phyloP scores from a whole-genome alignment of 2,329 filamentous ascomycete genomes.

The Lachnellula willkommii region DNA sequence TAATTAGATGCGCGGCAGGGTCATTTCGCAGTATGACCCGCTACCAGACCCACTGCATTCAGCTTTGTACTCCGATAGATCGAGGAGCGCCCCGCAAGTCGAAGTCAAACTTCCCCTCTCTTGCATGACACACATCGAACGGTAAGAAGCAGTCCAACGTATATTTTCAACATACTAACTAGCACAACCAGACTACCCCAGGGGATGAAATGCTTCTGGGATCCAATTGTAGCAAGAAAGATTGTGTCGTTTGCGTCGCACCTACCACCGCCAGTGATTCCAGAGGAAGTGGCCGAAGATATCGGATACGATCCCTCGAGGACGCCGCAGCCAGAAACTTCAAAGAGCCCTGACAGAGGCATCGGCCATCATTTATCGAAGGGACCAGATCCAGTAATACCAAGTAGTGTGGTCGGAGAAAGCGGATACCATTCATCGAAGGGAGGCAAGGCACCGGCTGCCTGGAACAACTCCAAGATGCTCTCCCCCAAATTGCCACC shows the following conservation, averaged over 20 bases:
- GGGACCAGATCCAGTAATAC: too few relatives aligned
- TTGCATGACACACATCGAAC: background rate
- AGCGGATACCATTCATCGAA: too few relatives aligned
- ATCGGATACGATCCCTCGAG: too few relatives aligned
- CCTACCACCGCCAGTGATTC: background rate
- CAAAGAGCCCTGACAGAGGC: too few relatives aligned
- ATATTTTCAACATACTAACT: background rate
- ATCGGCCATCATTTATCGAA: too few relatives aligned
- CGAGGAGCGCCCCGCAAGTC: background rate
- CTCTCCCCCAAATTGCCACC: background rate
- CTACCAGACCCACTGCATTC: slow-evolving; percentile 5
- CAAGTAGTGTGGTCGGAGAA: too few relatives aligned
- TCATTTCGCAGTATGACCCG: slow-evolving; percentile 10
- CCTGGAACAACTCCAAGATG: too few relatives aligned
- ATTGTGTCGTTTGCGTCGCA: background rate
- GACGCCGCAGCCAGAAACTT: too few relatives aligned
- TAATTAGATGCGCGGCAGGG: slow-evolving; percentile 11
- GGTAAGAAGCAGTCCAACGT: background rate
- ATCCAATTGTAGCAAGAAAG: slow-evolving; percentile 8
- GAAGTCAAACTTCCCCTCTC: slow-evolving; percentile 1
- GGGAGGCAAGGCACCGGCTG: too few relatives aligned
- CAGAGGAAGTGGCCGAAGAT: background rate
- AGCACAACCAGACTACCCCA: slow-evolving; percentile 4
- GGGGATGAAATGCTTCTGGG: slow-evolving; percentile 15
- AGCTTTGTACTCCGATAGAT: slow-evolving; percentile 11